Conservation (phyloP, 1,139 yeast species). For the Suhomyces coccinellae region DNA sequence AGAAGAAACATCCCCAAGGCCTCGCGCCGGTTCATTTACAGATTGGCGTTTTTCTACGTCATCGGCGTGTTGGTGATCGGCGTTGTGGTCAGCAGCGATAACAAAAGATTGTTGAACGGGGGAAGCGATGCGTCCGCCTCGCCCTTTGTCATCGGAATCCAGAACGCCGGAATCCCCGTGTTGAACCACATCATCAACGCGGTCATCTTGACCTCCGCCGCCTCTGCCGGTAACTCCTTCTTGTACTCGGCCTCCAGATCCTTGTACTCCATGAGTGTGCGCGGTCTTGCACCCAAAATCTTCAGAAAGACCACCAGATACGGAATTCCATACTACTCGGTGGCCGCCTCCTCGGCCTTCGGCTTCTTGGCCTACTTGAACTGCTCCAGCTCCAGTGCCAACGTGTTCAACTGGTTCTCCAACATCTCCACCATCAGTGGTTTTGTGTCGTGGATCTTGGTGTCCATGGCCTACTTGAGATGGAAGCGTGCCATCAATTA, state of each 20-base stretch:
- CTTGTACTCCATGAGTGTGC: constrained; percentile 60
- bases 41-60: constrained; percentile 50
- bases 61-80: constrained; percentile 50
- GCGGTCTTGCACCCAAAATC: constrained; percentile 62
- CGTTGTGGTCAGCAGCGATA: constrained; percentile 40
- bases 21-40: constrained; percentile 45
- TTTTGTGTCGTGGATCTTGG: constrained; percentile 63
- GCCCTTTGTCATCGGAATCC: constrained; percentile 50
- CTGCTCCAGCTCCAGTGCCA: constrained; percentile 52
- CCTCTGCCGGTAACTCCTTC: constrained; percentile 74
- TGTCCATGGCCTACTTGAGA: constrained; percentile 47
- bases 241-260: constrained; percentile 71
- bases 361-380: constrained; percentile 65
- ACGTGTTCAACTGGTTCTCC: constrained; percentile 66
- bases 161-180: constrained; percentile 60
- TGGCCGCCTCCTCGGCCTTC: constrained; percentile 44
- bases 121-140: constrained; percentile 47
- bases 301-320: constrained; percentile 55
- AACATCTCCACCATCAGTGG: constrained; percentile 74
- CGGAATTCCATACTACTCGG: constrained; percentile 62
- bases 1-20: constrained; percentile 50
- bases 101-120: constrained; percentile 34
- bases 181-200: constrained; percentile 70
- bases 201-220: constrained; percentile 64
- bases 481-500: constrained; percentile 53